These are phyloP conservation scores for Apophysomyces elegans DNA, from an alignment of 371 early-diverging fungal species.

Conservation along the genomic window DNA sequence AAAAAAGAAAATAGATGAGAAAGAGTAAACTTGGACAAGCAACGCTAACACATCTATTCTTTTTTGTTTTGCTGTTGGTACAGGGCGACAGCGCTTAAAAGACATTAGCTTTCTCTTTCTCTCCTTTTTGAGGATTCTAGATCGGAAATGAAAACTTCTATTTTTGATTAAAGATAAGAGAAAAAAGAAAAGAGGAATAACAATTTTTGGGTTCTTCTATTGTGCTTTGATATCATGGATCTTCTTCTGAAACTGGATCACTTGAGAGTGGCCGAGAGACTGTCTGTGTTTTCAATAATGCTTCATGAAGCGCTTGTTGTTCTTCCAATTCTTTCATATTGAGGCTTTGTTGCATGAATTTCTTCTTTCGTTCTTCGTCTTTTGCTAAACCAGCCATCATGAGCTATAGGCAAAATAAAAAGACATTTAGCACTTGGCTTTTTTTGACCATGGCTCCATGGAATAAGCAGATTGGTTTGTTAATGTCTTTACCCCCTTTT, in stretches of 20 bases:
- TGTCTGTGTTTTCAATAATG: conserved; percentile 48
- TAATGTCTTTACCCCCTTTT: conserved; percentile 41
- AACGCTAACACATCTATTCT: conserved; percentile 13
- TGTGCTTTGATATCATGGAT: conserved; percentile 13
- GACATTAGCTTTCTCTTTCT: conserved; percentile 11
- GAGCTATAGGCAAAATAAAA: conserved; percentile 26
- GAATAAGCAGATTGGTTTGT: neutral
- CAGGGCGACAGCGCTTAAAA: conserved; percentile 5
- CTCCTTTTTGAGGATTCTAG: neutral
- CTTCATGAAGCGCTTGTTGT: conserved; percentile 50
- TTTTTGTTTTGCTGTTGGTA: conserved; percentile 6
- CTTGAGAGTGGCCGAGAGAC: conserved; percentile 39
- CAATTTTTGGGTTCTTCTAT: no score
- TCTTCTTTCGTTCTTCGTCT: conserved; percentile 45
- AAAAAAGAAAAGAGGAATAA: no score
- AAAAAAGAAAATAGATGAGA: conserved; percentile 2
- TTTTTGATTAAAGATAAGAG: no score
- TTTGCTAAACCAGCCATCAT: conserved; percentile 37
- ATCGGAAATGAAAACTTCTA: no score
- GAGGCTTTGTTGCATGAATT: conserved; percentile 40
- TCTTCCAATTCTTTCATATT: conserved; percentile 53
- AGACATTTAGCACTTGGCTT: neutral
- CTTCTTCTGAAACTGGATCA: conserved; percentile 39
- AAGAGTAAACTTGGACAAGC: conserved; percentile 1
- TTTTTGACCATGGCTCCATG: neutral